phyloP scores from a whole-genome alignment of 2,329 filamentous ascomycete genomes.

The Botrytis hyacinthi region DNA sequence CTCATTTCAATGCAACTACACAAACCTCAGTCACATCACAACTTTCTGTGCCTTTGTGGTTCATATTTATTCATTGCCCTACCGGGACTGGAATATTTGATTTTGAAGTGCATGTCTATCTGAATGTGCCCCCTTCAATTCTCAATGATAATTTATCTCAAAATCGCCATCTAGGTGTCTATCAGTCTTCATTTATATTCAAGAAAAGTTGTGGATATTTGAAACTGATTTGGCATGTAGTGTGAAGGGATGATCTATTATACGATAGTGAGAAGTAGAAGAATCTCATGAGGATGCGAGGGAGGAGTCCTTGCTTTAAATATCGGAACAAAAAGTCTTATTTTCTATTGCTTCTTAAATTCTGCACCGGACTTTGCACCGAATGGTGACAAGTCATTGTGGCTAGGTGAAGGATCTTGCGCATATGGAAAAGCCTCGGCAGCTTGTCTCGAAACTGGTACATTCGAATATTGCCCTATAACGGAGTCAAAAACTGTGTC shows the following conservation, averaged over 20 bases:
- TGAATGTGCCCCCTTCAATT: neutral
- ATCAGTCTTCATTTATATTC: neutral
- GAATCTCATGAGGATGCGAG: neutral
- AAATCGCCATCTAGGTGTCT: neutral
- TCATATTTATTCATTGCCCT: neutral
- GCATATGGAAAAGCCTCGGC: no score
- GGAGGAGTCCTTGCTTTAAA: no score
- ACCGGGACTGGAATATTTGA: rapidly evolving
- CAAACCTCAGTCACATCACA: neutral
- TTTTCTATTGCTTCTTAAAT: no score
- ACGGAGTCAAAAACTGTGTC: no score
- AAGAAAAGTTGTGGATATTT: neutral
- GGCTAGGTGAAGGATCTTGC: no score
- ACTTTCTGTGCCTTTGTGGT: neutral
- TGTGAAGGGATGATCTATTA: neutral
- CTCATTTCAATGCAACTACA: neutral
- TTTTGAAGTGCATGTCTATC: neutral
- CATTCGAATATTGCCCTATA: neutral
- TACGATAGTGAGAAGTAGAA: neutral
- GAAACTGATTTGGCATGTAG: no score
- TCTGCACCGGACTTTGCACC: no score
- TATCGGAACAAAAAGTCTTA: no score
- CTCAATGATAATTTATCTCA: neutral
- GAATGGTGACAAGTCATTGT: no score
- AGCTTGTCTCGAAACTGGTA: neutral